phyloP scores from a whole-genome alignment of 1,139 yeast genomes.

The Kazachstania sp. region DNA sequence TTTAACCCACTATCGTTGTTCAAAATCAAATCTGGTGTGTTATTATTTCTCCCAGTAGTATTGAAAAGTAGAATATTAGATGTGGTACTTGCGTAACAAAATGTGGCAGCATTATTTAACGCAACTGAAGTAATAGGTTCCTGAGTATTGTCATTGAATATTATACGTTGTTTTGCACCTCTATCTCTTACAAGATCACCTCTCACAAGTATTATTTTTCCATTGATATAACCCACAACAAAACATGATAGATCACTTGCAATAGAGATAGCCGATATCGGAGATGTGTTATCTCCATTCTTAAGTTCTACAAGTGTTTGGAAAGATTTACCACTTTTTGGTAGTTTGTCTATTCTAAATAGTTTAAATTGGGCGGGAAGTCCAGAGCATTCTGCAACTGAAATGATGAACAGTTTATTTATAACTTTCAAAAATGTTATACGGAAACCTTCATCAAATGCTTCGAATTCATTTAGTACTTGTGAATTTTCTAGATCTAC shows the following conservation, averaged over 20 bases:
- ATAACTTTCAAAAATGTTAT: slow-evolving; percentile 49
- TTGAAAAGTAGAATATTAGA: slow-evolving; percentile 63
- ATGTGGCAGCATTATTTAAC: slow-evolving; percentile 17
- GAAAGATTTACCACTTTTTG: slow-evolving; percentile 34
- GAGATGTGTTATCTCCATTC: slow-evolving; percentile 57
- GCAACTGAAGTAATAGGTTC: slow-evolving; percentile 77
- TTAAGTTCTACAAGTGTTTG: slow-evolving; percentile 38
- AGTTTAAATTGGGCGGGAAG: slow-evolving; percentile 57
- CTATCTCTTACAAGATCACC: slow-evolving; percentile 86
- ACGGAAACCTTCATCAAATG: slow-evolving; percentile 57
- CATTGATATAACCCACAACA: slow-evolving; percentile 83
- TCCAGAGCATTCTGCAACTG: slow-evolving; percentile 71
- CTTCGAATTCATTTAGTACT: slow-evolving; percentile 44
- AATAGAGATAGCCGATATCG: slow-evolving; percentile 58
- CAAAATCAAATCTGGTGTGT: slow-evolving; percentile 54
- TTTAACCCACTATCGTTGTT: slow-evolving; percentile 63
- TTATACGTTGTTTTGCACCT: slow-evolving; percentile 78
- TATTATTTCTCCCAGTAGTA: slow-evolving; percentile 70
- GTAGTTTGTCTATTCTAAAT: slow-evolving; percentile 57
- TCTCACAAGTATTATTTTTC: slow-evolving; percentile 68
- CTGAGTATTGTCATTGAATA: slow-evolving; percentile 48
- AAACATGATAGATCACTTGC: slow-evolving; percentile 53
- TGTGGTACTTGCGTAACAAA: slow-evolving; percentile 35
- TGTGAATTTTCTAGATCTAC: slow-evolving; percentile 42
- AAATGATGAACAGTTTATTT: slow-evolving; percentile 45